phyloP scores from a whole-genome alignment of 108 stramenopile genomes.

The Bacterosira constricta region DNA sequence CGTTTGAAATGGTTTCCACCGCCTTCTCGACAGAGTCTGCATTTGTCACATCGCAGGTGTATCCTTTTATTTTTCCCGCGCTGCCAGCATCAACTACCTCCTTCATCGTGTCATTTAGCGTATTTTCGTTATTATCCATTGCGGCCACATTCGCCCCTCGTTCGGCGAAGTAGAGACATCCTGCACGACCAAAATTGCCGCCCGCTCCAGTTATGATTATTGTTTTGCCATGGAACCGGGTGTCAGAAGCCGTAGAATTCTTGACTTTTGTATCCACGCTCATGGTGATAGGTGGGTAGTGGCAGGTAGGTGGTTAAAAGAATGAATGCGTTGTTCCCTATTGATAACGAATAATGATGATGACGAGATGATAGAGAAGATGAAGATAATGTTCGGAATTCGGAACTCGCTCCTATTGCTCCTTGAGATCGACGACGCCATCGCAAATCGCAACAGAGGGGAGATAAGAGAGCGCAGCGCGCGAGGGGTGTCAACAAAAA shows the following conservation, averaged over 20 bases:
- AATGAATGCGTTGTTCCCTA: too few relatives aligned
- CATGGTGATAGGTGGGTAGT: too few relatives aligned
- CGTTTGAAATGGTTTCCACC: slow-evolving; percentile 22
- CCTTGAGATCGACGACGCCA: too few relatives aligned
- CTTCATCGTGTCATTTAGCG: slow-evolving; percentile 66
- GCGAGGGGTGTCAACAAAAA: too few relatives aligned
- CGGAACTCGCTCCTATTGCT: too few relatives aligned
- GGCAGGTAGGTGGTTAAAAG: too few relatives aligned
- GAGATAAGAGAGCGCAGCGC: too few relatives aligned
- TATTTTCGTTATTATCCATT: slow-evolving; percentile 61
- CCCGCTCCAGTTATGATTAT: slow-evolving; percentile 90
- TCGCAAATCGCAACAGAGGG: too few relatives aligned
- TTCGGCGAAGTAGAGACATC: slow-evolving; percentile 76
- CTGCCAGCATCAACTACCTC: slow-evolving; percentile 9
- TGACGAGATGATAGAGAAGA: too few relatives aligned
- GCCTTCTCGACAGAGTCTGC: slow-evolving; percentile 52
- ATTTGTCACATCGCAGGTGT: slow-evolving; percentile 78
- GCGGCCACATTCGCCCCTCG: slow-evolving; percentile 85
- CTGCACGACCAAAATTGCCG: slow-evolving; percentile 86
- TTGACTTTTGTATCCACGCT: too few relatives aligned
- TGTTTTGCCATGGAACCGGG: slow-evolving; percentile 55
- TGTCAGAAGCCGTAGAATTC: slow-evolving; percentile 20
- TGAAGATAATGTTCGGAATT: too few relatives aligned
- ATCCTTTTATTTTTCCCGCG: slow-evolving; percentile 15
- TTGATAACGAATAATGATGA: too few relatives aligned